These are phyloP conservation scores for Triticum urartu DNA, from an alignment of 176 grass and related monocot genomes.

Conservation along the genomic window DNA sequence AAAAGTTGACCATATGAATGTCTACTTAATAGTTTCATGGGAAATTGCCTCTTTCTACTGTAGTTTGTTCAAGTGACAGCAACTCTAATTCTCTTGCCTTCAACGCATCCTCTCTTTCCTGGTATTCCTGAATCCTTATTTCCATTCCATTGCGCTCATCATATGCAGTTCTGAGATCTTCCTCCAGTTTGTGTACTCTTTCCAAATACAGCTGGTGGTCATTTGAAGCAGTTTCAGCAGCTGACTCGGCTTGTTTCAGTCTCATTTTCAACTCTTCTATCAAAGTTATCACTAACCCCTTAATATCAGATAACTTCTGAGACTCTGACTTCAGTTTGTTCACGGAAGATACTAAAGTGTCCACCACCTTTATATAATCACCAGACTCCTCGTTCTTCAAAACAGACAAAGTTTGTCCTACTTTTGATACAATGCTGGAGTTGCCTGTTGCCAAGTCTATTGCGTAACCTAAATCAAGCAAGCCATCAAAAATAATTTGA, in stretches of 20 bases:
- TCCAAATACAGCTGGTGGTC: constrained; percentile 50
- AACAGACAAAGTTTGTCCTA: constrained; percentile 31
- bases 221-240: constrained; percentile 62
- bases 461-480: constrained; percentile 39
- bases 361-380: constrained; percentile 41
- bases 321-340: constrained; percentile 42
- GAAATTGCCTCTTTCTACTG: constrained; percentile 53
- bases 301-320: constrained; percentile 33
- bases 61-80: constrained; percentile 44
- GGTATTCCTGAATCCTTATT: constrained; percentile 52
- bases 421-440: constrained; percentile 36
- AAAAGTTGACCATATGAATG: constrained; percentile 2
- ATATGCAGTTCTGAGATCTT: constrained; percentile 58
- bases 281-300: constrained; percentile 37
- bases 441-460: constrained; percentile 38
- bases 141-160: constrained; percentile 64
- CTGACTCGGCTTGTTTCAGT: constrained; percentile 61
- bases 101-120: constrained; percentile 50
- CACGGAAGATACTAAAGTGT: constrained; percentile 47
- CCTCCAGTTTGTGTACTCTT: constrained; percentile 63
- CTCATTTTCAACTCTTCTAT: constrained; percentile 53
- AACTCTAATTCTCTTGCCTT: constrained; percentile 65
- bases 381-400: constrained; percentile 36
- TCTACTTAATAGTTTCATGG: background rate
- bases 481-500: constrained; percentile 36